Percentiles rank a stretch among this genome's conserved stretches.
phyloP scores from a whole-genome alignment of 345 rosid genomes.

The Raphanus sativus region DNA sequence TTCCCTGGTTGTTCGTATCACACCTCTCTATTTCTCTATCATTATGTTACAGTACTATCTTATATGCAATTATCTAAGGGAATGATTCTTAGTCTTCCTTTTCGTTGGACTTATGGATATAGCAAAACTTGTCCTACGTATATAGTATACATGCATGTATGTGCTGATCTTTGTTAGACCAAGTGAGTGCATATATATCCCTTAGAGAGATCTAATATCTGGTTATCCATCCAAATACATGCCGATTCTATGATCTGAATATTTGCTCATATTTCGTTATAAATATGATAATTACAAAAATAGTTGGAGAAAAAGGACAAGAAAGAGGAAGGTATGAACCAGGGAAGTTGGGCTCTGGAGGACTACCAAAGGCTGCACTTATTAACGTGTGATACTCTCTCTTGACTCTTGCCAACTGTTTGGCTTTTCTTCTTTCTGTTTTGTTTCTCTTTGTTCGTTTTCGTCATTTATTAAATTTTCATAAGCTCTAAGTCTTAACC shows the following conservation, averaged over 20 bases:
- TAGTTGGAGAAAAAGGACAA: constrained; percentile 16
- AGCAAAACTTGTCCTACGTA: constrained; percentile 7
- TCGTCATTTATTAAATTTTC: background rate
- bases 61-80: background rate
- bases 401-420: constrained; percentile 22
- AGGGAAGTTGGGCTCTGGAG: constrained; percentile 40
- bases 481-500: background rate
- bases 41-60: background rate
- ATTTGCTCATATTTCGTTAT: background rate
- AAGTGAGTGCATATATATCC: constrained; percentile 13
- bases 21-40: constrained; percentile 7
- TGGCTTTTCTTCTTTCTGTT: background rate
- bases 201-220: constrained; percentile 1
- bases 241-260: background rate
- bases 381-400: constrained; percentile 21
- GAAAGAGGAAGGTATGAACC: constrained; percentile 33
- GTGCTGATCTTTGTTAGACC: constrained; percentile 13
- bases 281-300: background rate
- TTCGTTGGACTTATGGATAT: constrained; percentile 7
- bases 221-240: background rate
- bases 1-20: constrained; percentile 14
- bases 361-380: constrained; percentile 29
- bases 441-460: background rate
- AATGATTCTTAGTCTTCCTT: constrained; percentile 1
- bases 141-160: background rate